phyloP scores from a whole-genome alignment of 441 rosid species.

The Brassica hybrid region DNA sequence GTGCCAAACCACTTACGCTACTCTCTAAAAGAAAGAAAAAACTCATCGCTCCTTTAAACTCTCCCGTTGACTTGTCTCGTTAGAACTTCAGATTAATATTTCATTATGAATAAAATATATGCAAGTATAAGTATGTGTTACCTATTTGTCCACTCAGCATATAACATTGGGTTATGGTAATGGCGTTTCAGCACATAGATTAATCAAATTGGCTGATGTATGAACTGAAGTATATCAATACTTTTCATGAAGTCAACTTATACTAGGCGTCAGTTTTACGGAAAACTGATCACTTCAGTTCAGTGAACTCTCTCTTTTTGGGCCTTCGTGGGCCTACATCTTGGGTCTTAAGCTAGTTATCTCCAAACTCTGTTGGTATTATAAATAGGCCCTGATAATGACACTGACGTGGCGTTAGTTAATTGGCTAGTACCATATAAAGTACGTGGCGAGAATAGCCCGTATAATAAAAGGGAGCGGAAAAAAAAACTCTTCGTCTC shows the following conservation, averaged over 20 bases:
- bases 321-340: not conserved
- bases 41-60: conserved; percentile 14
- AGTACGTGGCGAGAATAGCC: conserved; percentile 29
- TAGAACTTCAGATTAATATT: conserved; percentile 5
- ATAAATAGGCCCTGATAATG: not conserved
- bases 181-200: not conserved
- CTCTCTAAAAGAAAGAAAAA: not conserved
- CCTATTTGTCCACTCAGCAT: conserved; percentile 6
- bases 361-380: no score
- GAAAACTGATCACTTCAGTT: no score
- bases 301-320: not conserved
- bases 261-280: no score
- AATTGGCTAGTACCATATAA: conserved; percentile 5
- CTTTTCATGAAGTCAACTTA: conserved; percentile 8
- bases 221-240: not conserved
- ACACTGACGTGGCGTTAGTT: conserved; percentile 18
- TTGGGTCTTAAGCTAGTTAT: conserved; percentile 10
- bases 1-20: conserved; percentile 44
- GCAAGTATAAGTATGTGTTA: not conserved
- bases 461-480: conserved; percentile 17
- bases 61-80: conserved; percentile 28
- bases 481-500: conserved; percentile 3
- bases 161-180: not conserved
- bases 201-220: not conserved
- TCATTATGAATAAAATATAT: not conserved